Evolutionary conservation across 306 rosid species (phyloP), one percentile per base, ranked within the genome.

Genomic region (Sphenostylis stenocarpa): DNA sequence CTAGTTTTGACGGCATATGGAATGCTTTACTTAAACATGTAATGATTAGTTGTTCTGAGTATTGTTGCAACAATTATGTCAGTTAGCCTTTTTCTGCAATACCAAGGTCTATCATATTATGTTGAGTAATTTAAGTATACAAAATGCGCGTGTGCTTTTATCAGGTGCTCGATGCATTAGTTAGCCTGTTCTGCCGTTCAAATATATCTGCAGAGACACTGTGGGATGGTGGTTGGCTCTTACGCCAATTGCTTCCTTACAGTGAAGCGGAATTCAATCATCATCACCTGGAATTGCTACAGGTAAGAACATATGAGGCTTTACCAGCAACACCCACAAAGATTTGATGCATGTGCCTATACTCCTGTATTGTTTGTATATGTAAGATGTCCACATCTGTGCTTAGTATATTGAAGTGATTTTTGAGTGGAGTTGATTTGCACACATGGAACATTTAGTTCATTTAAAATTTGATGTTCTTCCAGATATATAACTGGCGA

Each of bases 201-300:
- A 94, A 87, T 86, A 82, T 94, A 80, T 90, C 98, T 56, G 89
- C 98, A 29, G 98, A 94, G 84, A 86, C 93, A 69, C 76, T 91
- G 76, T 94, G 98, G 98, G 90, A 88, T 84, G 98, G 98, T 41
- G 98, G 98, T 74, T 94, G 98, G 98, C 98, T 94, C 83, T 86
- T 93, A 85, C 90, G 97, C 65, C 98, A 93, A 88, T 83, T 93
- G 85, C 88, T 93, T 82, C 97, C 98, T 70, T 90, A 91, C 73
- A 86, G 98, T 29, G 90, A 88, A 84, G 89, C 88, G 41, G 94
- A 93, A 64, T 91, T 93, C 72, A 93, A 86, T 71, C 81, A 81
- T 33, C 80, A 80, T 79, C 98, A 94, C 84, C 88, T 88, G 82
- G 85, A 87, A 60, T 66, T 86, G 85, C 78, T 94, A 80, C 85